Percentiles rank a stretch among this genome's conserved stretches.
These are phyloP conservation scores for Tricholoma terreum DNA, from an alignment of 768 basidiomycete genomes.

Conservation along the genomic window DNA sequence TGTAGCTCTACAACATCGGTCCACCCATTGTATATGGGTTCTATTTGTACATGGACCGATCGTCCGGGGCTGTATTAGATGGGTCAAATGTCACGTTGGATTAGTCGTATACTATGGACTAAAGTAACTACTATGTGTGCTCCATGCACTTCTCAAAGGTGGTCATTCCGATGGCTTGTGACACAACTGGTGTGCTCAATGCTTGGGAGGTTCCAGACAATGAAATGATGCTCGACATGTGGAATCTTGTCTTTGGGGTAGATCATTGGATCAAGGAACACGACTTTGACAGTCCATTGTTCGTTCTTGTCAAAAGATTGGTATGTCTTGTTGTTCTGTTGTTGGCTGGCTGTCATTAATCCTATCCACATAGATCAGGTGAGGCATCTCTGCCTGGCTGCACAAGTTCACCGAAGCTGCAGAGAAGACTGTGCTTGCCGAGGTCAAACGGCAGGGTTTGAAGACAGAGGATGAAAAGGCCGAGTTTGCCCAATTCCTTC, in stretches of 20 bases:
- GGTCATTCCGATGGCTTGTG: not conserved
- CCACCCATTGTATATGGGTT: too few relatives aligned
- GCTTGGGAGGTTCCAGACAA: not conserved
- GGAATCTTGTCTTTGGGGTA: not conserved
- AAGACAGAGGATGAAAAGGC: not conserved
- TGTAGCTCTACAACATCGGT: too few relatives aligned
- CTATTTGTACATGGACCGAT: too few relatives aligned
- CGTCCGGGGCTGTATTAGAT: too few relatives aligned
- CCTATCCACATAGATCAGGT: too few relatives aligned
- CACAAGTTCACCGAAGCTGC: not conserved
- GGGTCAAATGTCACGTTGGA: too few relatives aligned
- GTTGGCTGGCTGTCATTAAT: too few relatives aligned
- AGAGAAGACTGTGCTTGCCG: not conserved
- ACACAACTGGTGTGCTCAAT: not conserved
- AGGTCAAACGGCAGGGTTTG: not conserved
- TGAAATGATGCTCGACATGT: not conserved
- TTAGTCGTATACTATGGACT: too few relatives aligned
- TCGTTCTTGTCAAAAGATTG: not conserved
- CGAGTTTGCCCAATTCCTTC: not conserved
- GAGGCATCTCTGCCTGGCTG: not conserved
- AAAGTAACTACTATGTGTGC: too few relatives aligned
- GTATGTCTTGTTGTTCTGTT: not conserved
- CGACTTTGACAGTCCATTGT: not conserved
- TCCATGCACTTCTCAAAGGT: not conserved
- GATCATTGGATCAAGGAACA: not conserved